These are phyloP conservation scores for Babesia ovis DNA, from an alignment of 169 alveolate genomes.

Conservation along the genomic window DNA sequence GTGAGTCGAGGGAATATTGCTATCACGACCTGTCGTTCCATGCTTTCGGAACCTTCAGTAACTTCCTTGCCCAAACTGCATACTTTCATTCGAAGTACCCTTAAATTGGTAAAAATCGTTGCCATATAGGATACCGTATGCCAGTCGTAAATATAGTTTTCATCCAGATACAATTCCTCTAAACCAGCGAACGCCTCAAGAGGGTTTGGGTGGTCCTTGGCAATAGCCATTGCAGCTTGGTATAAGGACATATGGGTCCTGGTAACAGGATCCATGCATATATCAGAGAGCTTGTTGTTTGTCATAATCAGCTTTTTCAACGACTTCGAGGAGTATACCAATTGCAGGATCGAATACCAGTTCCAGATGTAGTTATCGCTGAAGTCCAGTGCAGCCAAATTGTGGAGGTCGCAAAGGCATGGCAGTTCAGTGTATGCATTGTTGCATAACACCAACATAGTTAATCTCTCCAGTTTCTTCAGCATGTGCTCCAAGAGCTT, in stretches of 20 bases:
- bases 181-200: conserved; percentile 12
- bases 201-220: neutral
- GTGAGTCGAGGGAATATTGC: conserved; percentile 47
- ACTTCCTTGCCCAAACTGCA: neutral
- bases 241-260: neutral
- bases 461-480: neutral
- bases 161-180: conserved; percentile 37
- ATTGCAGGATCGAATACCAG: conserved; percentile 15
- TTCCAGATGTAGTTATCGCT: conserved; percentile 23
- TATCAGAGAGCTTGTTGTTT: conserved; percentile 12
- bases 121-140: conserved; percentile 9
- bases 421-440: conserved; percentile 19
- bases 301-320: conserved; percentile 3
- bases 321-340: neutral
- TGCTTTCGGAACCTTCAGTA: neutral
- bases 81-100: conserved; percentile 10
- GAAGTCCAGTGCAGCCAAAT: neutral
- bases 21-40: conserved; percentile 41
- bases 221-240: conserved; percentile 13
- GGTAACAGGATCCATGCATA: conserved; percentile 18
- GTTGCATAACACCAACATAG: conserved; percentile 1
- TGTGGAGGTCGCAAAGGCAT: neutral
- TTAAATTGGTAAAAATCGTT: conserved; percentile 19
- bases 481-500: neutral
- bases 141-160: conserved; percentile 57